Base-by-base conservation (phyloP, 2,329 filamentous ascomycete species). In the Capronia americana region DNA sequence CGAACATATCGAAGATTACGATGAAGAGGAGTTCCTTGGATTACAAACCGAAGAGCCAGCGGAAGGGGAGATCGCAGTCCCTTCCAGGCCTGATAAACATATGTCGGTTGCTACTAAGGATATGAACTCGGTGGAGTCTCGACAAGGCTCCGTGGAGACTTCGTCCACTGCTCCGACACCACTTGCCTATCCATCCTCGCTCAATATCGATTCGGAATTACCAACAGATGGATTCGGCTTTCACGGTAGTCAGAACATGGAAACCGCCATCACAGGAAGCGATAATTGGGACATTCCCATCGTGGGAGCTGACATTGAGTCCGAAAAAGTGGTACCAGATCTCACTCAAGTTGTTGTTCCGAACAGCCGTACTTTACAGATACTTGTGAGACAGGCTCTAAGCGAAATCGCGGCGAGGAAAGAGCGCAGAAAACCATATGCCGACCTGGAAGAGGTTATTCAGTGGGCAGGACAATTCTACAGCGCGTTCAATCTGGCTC, bases 361-460 rank as follows among this genome's bases (percentile, higher is more conserved):
- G n/a, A 65, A 69, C 38, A 26, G 68, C 46, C 64, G 62, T 24
- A 72, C 71, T 17, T 56, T 72, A 26, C 64, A 70, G 23, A 68
- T 73, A 46, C 63, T 73, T n/a, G 65, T 71, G 14, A 65, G 63
- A 51, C 63, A 48, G 24, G 69, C 70, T 7, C 10, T 70, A 12
- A 32, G 51, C n/a, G 69, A 72, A 38, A 66, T 57, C 50, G 10
- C 50, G 17, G 34, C 20, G 26, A 51, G 58, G 34, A 38, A 41
- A 26, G 48, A 41, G 48, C 48, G 58, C 46, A 38, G n/a, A 14
- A 51, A 20, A 53, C 17, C 24, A 5, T 14, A 57, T 48, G 23
- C 32, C 10, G 65, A 70, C 26, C 57, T 70, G 10, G 57, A 68
- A 34, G 17, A 63, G 10, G 23, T 70, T 2, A 57, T 70, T 38